These are phyloP conservation scores for Umbelopsis sp. DNA, from an alignment of 192 early-diverging fungal genomes.

Conservation along the genomic window DNA sequence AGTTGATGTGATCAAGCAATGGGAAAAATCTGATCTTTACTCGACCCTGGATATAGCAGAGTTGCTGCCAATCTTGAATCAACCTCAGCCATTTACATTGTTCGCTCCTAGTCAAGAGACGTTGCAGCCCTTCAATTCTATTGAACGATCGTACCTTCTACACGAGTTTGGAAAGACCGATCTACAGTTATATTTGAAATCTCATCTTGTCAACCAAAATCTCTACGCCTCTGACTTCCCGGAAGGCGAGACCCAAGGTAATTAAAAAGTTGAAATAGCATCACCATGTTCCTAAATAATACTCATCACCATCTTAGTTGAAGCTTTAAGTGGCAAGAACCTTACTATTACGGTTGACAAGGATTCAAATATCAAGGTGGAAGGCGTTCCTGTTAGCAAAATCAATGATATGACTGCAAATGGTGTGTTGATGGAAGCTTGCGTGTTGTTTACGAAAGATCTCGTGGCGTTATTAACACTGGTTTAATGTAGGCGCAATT, in stretches of 20 bases:
- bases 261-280: background rate
- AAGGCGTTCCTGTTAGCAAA: conserved; percentile 10
- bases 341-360: background rate
- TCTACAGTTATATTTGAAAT: conserved; percentile 9
- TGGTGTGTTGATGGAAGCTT: conserved; percentile 24
- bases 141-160: conserved; percentile 11
- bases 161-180: background rate
- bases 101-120: conserved; percentile 41
- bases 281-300: background rate
- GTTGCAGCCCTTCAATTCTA: conserved; percentile 30
- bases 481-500: conserved; percentile 49
- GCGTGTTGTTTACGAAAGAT: no score
- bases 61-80: conserved; percentile 1
- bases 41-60: background rate
- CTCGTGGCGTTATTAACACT: conserved; percentile 34
- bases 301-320: background rate
- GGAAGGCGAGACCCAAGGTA: conserved; percentile 12
- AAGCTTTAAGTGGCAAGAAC: conserved; percentile 16
- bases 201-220: conserved; percentile 9
- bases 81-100: conserved; percentile 41
- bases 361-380: conserved; percentile 4
- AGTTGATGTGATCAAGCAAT: conserved; percentile 4
- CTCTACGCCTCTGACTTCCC: conserved; percentile 12
- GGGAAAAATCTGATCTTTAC: conserved; percentile 4
- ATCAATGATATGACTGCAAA: conserved; percentile 32